Evolutionary conservation across 164 flowering plant species (phyloP).

Genomic region (Magnolia sinica): DNA sequence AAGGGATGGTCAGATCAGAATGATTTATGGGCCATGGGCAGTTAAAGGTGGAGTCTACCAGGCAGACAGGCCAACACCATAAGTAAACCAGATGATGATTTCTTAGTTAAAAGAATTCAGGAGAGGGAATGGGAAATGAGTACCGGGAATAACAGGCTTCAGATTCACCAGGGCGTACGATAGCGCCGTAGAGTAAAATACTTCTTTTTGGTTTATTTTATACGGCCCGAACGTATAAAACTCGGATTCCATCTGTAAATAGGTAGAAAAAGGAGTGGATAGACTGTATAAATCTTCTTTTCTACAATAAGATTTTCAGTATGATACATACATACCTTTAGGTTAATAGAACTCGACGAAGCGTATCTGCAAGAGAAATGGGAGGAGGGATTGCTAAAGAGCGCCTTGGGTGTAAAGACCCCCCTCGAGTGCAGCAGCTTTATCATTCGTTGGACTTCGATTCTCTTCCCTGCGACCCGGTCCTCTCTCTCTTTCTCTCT

Average conservation of each 20-base stretch:
- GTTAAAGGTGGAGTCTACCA: too few relatives aligned
- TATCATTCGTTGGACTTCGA: not conserved
- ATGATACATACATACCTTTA: not conserved
- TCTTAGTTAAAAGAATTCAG: too few relatives aligned
- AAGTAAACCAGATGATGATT: too few relatives aligned
- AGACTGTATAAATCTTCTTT: too few relatives aligned
- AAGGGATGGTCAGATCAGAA: too few relatives aligned
- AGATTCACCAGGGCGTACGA: conserved; percentile 83
- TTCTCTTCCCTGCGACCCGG: not conserved
- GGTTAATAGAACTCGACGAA: not conserved
- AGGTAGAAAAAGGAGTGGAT: not conserved
- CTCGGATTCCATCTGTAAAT: conserved; percentile 10
- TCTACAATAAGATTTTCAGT: too few relatives aligned
- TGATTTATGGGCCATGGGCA: too few relatives aligned
- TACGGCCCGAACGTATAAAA: conserved; percentile 59
- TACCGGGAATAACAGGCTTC: conserved; percentile 84
- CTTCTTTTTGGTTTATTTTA: conserved; percentile 55
- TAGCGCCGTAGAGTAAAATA: conserved; percentile 61
- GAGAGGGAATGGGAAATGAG: not conserved
- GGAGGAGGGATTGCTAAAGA: not conserved
- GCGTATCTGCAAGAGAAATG: not conserved
- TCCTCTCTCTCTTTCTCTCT: not conserved
- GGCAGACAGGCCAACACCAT: too few relatives aligned
- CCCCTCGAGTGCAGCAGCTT: conserved; percentile 2
- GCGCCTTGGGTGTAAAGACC: not conserved